Evolutionary conservation across 1,139 yeast species (phyloP).

Genomic region (Yamadazyma buinensis): DNA sequence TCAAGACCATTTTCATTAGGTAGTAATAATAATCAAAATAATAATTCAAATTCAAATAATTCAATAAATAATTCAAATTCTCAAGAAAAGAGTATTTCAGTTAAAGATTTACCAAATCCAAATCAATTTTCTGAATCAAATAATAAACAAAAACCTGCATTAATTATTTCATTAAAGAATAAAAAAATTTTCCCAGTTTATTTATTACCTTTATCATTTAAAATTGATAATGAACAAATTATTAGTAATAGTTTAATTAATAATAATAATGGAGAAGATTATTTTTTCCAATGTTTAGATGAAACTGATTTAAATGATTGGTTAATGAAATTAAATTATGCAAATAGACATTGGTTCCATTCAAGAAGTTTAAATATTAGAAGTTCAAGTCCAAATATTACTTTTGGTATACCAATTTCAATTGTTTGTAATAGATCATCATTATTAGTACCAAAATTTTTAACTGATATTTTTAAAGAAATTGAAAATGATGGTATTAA

Average conservation of each 20-base stretch:
- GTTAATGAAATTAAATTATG: slow-evolving; percentile 51
- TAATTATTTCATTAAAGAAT: slow-evolving; percentile 52
- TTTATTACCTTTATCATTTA: slow-evolving; percentile 53
- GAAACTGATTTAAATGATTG: slow-evolving; percentile 73
- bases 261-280: slow-evolving; percentile 48
- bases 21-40: slow-evolving; percentile 16
- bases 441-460: slow-evolving; percentile 58
- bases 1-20: slow-evolving; percentile 29
- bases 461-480: slow-evolving; percentile 61
- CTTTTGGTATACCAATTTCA: slow-evolving; percentile 87
- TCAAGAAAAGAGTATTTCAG: slow-evolving; percentile 50
- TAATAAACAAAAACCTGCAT: slow-evolving; percentile 53
- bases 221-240: slow-evolving; percentile 53
- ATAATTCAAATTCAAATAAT: no score
- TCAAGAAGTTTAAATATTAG: slow-evolving; percentile 39
- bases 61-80: slow-evolving; percentile 6
- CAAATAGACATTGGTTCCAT: slow-evolving; percentile 55
- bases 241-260: no score
- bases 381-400: slow-evolving; percentile 30
- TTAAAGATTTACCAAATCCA: slow-evolving; percentile 59
- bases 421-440: slow-evolving; percentile 73
- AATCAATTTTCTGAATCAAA: slow-evolving; percentile 35
- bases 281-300: slow-evolving; percentile 63
- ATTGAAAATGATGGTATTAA: slow-evolving; percentile 82
- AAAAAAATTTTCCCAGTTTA: slow-evolving; percentile 54